These are phyloP conservation scores for Aleurites moluccanus DNA, from an alignment of 441 rosid genomes.

Conservation along the genomic window DNA sequence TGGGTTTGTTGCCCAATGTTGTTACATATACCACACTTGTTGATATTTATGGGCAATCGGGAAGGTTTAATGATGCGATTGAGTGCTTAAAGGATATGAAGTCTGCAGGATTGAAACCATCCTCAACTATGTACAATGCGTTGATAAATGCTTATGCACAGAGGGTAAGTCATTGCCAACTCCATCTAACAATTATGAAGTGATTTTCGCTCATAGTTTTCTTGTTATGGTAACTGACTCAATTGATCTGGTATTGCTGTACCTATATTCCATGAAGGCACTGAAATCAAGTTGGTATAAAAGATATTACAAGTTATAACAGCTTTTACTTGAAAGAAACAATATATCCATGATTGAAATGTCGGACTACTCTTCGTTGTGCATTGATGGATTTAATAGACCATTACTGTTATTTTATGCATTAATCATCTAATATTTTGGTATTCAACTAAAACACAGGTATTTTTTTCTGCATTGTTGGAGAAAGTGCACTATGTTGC, in stretches of 20 bases:
- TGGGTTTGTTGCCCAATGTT: slow-evolving; percentile 64
- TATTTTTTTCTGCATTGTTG: background rate
- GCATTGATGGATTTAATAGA: background rate
- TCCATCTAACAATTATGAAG: background rate
- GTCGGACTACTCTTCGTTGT: background rate
- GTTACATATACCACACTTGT: slow-evolving; percentile 92
- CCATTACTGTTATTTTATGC: background rate
- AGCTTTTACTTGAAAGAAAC: too few species aligned
- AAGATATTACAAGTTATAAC: background rate
- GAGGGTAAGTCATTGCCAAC: slow-evolving; percentile 49
- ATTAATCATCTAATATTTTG: background rate
- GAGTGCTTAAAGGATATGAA: slow-evolving; percentile 92
- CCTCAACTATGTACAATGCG: slow-evolving; percentile 92
- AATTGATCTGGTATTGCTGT: background rate
- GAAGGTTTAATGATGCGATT: slow-evolving; percentile 81
- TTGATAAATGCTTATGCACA: slow-evolving; percentile 97
- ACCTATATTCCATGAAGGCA: background rate
- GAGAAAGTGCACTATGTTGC: background rate
- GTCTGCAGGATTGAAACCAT: slow-evolving; percentile 70
- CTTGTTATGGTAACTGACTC: background rate
- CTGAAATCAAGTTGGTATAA: background rate
- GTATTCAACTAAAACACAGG: background rate
- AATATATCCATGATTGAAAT: background rate
- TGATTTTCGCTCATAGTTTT: background rate
- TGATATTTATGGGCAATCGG: slow-evolving; percentile 85